These are phyloP conservation scores for Arthroderma sp. DNA, from an alignment of 2,329 filamentous ascomycete genomes.

Conservation along the genomic window DNA sequence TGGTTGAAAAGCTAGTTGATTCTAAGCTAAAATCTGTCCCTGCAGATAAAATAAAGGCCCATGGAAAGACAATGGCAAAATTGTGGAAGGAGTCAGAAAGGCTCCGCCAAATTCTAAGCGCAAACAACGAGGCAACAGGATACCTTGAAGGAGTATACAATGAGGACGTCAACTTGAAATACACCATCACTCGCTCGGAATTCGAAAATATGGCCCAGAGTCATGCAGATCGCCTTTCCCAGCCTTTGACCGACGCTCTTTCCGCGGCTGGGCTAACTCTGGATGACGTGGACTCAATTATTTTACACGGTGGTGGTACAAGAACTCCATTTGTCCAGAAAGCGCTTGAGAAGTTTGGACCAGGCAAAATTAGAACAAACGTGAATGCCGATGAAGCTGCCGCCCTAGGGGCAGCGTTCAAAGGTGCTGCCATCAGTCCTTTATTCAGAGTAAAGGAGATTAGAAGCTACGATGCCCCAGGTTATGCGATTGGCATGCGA, in stretches of 20 bases:
- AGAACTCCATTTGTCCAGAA: constrained; percentile 92
- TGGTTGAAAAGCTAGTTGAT: constrained; percentile 65
- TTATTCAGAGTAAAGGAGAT: constrained; percentile 99
- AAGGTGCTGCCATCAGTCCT: constrained; percentile 79
- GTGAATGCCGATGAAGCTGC: constrained; percentile 96
- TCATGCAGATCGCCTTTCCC: constrained; percentile 54
- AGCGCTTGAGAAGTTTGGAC: constrained; percentile 59
- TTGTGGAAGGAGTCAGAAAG: constrained; percentile 88
- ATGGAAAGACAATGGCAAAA: constrained; percentile 78
- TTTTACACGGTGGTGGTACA: constrained; percentile 80
- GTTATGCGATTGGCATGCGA: constrained; percentile 61
- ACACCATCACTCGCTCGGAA: constrained; percentile 65
- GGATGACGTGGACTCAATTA: constrained; percentile 70
- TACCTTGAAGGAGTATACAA: constrained; percentile 75
- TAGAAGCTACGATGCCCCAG: constrained; percentile 60
- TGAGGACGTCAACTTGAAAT: constrained; percentile 85
- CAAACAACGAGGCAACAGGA: constrained; percentile 67
- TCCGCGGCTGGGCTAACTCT: constrained; percentile 58
- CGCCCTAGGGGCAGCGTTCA: constrained; percentile 90
- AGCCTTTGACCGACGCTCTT: constrained; percentile 61
- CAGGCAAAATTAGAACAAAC: constrained; percentile 75
- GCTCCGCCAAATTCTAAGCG: constrained; percentile 77
- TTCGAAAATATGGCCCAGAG: constrained; percentile 67
- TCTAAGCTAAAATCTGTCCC: constrained; percentile 40
- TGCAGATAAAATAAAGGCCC: constrained; percentile 41